A percentile compares a stretch with the other conserved stretches of the same genome.
phyloP scores from a whole-genome alignment of 305 asterid genomes.

The Plantago coronopus region DNA sequence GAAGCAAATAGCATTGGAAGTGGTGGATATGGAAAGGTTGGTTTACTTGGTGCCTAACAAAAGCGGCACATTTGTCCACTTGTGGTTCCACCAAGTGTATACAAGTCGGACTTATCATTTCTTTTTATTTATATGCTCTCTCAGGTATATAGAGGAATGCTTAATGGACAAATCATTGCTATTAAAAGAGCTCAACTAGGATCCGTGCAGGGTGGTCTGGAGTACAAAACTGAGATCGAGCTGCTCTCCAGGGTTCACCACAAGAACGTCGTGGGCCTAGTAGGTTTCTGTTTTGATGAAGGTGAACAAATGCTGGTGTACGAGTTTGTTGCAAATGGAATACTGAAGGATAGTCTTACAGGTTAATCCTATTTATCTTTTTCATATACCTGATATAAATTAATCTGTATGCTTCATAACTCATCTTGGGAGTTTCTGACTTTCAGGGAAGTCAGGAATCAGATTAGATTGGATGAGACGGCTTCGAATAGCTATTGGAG shows the following conservation, averaged over 20 bases:
- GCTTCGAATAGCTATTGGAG: slow-evolving; percentile 51
- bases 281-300: slow-evolving; percentile 58
- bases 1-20: slow-evolving; percentile 37
- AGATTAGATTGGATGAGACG: slow-evolving; percentile 58
- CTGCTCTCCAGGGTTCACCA: slow-evolving; percentile 71
- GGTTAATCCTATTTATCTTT: slow-evolving; percentile 31
- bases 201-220: slow-evolving; percentile 50
- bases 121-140: too few species aligned
- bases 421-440: too few species aligned
- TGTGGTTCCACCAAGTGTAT: too few species aligned
- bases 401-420: too few species aligned
- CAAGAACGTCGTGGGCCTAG: slow-evolving; percentile 49
- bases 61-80: too few species aligned
- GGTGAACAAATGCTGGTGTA: slow-evolving; percentile 62
- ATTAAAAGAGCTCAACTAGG: slow-evolving; percentile 58
- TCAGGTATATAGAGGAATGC: slow-evolving; percentile 59
- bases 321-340: slow-evolving; percentile 50
- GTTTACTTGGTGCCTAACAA: too few species aligned
- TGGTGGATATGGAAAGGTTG: slow-evolving; percentile 68
- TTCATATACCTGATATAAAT: too few species aligned
- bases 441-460: slow-evolving; percentile 45
- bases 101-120: too few species aligned
- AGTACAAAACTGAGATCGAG: slow-evolving; percentile 69
- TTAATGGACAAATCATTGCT: slow-evolving; percentile 49
- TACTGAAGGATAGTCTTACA: slow-evolving; percentile 46